Evolutionary conservation across 1,284 basidiomycete genomes (phyloP), one percentile per base, ranked within the genome.

Genomic region (Hypsizygus ulmarius): DNA sequence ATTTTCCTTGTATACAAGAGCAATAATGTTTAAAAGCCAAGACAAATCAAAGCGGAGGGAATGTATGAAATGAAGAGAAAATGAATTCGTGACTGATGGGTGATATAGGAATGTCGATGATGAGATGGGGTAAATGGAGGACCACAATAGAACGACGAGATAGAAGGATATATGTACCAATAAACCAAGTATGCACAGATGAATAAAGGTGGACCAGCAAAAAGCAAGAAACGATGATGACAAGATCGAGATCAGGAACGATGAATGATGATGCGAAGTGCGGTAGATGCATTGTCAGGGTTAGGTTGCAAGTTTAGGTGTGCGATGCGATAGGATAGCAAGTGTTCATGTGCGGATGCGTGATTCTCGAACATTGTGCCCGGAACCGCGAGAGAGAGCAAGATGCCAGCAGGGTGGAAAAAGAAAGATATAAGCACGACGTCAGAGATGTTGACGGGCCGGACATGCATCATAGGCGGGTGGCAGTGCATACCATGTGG

Each of bases 211-310:
- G 4, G 7, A 25, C 7, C 4, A 7, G 7, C 21, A 25, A 7
- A 25, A 25, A 25, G 7, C 21, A 25, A 25, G 21, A 25, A 25
- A 25, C 21, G 21, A 25, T 7, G 21, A 25, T 25, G 21, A 25
- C 21, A 25, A 4, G 21, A 25, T 25, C 21, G 29, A 12, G 16
- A 43, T 28, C 47, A 47, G 51, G 41, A 50, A 46, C 36, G 33
- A 29, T 18, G 41, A 9, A 9, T 21, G 45, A 39, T 45, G 37
- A 50, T 50, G 45, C 38, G 52, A 41, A 40, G 38, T 37, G 39
- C 14, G 48, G 29, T 29, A 27, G 15, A 38, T 50, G 52, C 52
- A 50, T 47, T 47, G 51, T 45, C 45, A 48, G 38, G 47, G 47
- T 30, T 18, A 33, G 49, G 39, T 36, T 50, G 50, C 49, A 53